Evolutionary conservation across 1,284 basidiomycete genomes (phyloP).

Genomic region (Puccinia hordei): DNA sequence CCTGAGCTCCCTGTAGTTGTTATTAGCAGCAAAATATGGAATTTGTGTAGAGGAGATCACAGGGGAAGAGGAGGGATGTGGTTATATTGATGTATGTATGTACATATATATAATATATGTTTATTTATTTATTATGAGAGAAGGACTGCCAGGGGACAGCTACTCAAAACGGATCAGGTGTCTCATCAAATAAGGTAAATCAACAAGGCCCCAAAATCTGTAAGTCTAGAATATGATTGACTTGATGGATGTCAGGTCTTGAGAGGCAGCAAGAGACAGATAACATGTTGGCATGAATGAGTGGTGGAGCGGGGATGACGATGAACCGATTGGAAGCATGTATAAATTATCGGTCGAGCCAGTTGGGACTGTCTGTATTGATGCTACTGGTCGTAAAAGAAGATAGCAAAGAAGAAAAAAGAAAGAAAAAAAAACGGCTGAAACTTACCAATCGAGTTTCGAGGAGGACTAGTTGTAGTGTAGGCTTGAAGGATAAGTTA

Average conservation of each 20-base stretch:
- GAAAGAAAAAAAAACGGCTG: background rate
- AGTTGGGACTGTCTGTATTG: too few species aligned
- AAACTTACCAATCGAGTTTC: conserved; percentile 6
- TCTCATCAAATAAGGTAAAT: background rate
- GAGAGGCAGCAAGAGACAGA: background rate
- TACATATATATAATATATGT: too few species aligned
- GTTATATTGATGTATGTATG: background rate
- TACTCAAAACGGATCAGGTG: background rate
- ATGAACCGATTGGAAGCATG: background rate
- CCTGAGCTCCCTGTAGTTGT: background rate
- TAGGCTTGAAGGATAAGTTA: background rate
- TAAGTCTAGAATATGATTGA: background rate
- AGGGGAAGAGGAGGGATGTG: background rate
- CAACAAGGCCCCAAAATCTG: background rate
- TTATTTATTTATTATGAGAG: background rate
- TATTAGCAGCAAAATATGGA: background rate
- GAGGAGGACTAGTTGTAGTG: background rate
- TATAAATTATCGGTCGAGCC: background rate
- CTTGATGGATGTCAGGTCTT: conserved; percentile 3
- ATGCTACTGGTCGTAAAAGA: background rate
- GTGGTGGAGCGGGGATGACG: background rate
- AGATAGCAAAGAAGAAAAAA: background rate
- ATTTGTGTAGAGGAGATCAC: background rate
- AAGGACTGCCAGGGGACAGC: background rate
- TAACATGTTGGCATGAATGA: background rate